Base-by-base conservation (phyloP, 2,329 filamentous ascomycete species). In the Arthroderma sp. region DNA sequence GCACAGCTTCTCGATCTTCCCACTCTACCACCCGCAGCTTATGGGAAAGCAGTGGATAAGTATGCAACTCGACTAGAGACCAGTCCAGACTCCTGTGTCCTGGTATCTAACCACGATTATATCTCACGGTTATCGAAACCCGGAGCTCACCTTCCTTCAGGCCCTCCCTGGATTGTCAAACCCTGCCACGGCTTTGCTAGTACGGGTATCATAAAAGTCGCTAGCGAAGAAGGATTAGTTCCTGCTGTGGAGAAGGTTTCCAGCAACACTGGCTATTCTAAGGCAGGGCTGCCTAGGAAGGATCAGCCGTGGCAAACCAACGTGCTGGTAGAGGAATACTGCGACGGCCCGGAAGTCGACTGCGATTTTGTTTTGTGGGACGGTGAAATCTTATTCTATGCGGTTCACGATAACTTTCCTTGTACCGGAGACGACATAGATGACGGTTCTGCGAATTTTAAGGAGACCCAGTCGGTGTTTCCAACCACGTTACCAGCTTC, bases 311-410 rank as follows among this genome's bases (percentile, higher is more conserved):
- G 37, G 37, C 6, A 38, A 38, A 38, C 47, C 1, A 57, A 64
- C 5, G 63, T 74, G n/a, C 63, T 75, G 1, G 61, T 76, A 1
- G 73, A 76, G 56, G 60, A 63, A 8, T 76, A 76, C 56, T 60
- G 70, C 19, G 67, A 70, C 7, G 74, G 74, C 0, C 74, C 74
- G 0, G 74, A 76, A 57, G 64, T 76, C 1, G 74, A 75, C 58
- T 69, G 65, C 53, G 75, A 76, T 61, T 64, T 77, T 25, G 66
- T 73, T 4, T 55, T 76, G 0, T 62, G 64, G 17, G 64, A 76
- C 53, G 72, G 72, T 1, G 63, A 74, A 35, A 43, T 76, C 1
- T 57, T 76, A 2, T 76, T 74, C 60, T 69, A 61, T 57, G 71
- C 76, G 35, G 61, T 74, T 2, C 60, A 61, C 4, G 73, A 76